A percentile compares a stretch with the other conserved stretches of the same genome.
phyloP scores from a whole-genome alignment of 495 filamentous ascomycete genomes.

The Penicillium coffeae region DNA sequence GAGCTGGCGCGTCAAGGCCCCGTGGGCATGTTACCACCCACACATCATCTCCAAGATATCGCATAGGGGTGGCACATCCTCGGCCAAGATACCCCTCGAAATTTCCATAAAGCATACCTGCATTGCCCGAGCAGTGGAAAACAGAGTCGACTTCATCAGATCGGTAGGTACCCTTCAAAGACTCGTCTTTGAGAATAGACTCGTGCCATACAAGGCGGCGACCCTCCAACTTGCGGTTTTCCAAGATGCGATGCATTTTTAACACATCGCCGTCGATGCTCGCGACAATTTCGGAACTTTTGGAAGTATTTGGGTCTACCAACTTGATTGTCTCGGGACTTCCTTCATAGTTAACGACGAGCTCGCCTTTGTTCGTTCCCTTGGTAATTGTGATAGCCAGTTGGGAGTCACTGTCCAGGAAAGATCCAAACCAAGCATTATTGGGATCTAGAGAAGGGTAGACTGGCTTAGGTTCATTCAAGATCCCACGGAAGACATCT shows the following conservation, averaged over 20 bases:
- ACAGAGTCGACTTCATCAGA: conserved; percentile 27
- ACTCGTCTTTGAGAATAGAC: neutral
- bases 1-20: conserved; percentile 30
- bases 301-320: conserved; percentile 7
- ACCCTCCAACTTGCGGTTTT: conserved; percentile 24
- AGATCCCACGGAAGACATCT: conserved; percentile 14
- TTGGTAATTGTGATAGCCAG: conserved; percentile 17
- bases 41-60: conserved; percentile 28
- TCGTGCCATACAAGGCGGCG: conserved; percentile 15
- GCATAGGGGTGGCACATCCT: conserved; percentile 20
- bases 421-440: conserved; percentile 20
- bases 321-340: conserved; percentile 6
- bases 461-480: conserved; percentile 10
- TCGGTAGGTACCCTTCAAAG: conserved; percentile 21
- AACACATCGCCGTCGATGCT: conserved; percentile 18
- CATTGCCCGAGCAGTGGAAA: conserved; percentile 26
- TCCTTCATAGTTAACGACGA: conserved; percentile 17
- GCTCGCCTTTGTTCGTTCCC: conserved; percentile 10
- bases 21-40: conserved; percentile 28
- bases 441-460: neutral
- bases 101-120: conserved; percentile 25
- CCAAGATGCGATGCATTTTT: conserved; percentile 17
- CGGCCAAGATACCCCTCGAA: conserved; percentile 32
- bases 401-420: conserved; percentile 26
- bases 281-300: conserved; percentile 9